Evolutionary conservation across 164 flowering plant genomes (phyloP).

Genomic region (Paratinospora sagittata): DNA sequence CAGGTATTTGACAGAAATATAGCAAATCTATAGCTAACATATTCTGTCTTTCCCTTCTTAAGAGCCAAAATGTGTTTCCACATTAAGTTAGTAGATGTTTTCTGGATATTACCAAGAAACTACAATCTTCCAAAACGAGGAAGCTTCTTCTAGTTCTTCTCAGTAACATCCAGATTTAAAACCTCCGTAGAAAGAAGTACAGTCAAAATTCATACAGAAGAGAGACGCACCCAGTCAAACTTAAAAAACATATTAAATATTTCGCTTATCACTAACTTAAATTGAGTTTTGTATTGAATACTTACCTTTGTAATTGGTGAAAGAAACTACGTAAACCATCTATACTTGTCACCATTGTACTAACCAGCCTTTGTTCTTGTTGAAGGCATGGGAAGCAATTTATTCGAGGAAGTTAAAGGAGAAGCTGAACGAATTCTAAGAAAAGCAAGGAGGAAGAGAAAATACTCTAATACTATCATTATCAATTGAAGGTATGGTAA

Average conservation of each 20-base stretch:
- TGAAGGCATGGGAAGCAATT: conserved; percentile 22
- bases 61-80: neutral
- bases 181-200: neutral
- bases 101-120: neutral
- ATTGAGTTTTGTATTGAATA: neutral
- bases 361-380: conserved; percentile 2
- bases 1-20: conserved; percentile 30
- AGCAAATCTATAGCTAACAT: neutral
- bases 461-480: conserved; percentile 34
- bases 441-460: conserved; percentile 80
- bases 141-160: neutral
- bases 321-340: too few relatives aligned
- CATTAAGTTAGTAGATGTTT: neutral
- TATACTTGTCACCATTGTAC: neutral
- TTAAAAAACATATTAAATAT: too few relatives aligned
- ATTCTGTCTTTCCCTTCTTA: neutral
- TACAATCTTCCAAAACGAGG: too few relatives aligned
- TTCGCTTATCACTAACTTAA: neutral
- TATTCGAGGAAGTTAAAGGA: conserved; percentile 40
- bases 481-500: conserved; percentile 39
- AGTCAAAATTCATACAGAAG: neutral
- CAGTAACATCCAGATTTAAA: neutral
- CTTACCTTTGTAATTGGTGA: neutral
- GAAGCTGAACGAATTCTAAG: conserved; percentile 59
- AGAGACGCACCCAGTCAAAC: neutral